phyloP scores from a whole-genome alignment of 352 stramenopile species.

The Phytophthora capsici region DNA sequence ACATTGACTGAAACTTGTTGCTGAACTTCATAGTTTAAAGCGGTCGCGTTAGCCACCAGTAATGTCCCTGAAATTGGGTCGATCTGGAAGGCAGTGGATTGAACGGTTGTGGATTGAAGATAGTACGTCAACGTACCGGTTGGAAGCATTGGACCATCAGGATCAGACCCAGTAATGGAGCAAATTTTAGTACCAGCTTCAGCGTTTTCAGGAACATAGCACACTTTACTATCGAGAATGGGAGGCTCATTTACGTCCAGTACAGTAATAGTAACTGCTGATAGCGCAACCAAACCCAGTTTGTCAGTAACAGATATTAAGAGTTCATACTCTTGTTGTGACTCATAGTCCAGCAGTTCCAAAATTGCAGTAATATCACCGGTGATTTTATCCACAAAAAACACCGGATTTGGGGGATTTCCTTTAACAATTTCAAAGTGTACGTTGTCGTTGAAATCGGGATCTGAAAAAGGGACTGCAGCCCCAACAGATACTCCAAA shows the following conservation, averaged over 20 bases:
- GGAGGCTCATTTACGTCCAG: constrained; percentile 32
- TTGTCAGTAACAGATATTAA: constrained; percentile 27
- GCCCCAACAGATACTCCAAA: constrained; percentile 15
- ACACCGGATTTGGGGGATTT: constrained; percentile 17
- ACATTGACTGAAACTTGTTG: constrained; percentile 3
- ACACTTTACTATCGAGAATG: constrained; percentile 11
- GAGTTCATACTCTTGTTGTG: constrained; percentile 17
- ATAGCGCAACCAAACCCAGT: constrained; percentile 6
- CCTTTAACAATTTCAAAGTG: constrained; percentile 25
- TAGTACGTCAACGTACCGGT: constrained; percentile 20
- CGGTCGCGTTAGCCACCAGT: constrained; percentile 20
- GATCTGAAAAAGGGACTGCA: constrained; percentile 22
- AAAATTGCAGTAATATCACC: constrained; percentile 25
- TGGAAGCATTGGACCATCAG: constrained; percentile 7
- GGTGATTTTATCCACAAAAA: constrained; percentile 31
- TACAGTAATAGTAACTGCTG: constrained; percentile 18
- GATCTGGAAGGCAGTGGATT: constrained; percentile 11
- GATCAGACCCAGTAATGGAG: constrained; percentile 18
- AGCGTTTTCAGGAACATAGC: constrained; percentile 28
- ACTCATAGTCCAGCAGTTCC: constrained; percentile 31
- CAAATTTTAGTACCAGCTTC: constrained; percentile 17
- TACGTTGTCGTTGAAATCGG: constrained; percentile 16
- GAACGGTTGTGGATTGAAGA: neutral
- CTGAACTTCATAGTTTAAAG: constrained; percentile 24
- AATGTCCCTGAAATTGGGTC: constrained; percentile 21